Evolutionary conservation across 768 basidiomycete species (phyloP), one percentile per base, ranked within the genome.

Genomic region (Epithele typhae): DNA sequence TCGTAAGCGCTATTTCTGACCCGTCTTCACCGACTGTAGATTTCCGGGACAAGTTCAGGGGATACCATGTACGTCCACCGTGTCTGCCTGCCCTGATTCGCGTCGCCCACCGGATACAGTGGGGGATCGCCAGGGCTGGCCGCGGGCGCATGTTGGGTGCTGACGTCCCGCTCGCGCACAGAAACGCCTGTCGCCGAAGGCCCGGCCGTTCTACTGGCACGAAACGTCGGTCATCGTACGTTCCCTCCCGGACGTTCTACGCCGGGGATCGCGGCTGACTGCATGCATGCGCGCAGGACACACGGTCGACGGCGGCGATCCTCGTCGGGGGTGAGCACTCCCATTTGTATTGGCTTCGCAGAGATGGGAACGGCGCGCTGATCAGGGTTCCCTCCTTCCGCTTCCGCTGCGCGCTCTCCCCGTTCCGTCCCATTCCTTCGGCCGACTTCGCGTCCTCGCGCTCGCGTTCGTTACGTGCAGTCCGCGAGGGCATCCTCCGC

Each of bases 171-270:
- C 12, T 8, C 23, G 9, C n/a, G 11, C 19, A 46, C 50, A 84
- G 79, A 78, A 72, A 59, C 74, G 74, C 19, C 64, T 75, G 19
- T 85, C 83, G 2, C 79, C 81, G 1, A 63, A 71, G 25, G 65
- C 71, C 22, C 71, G 85, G 4, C 69, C 78, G 1, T 86, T 86
- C 56, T 77, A 82, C 54, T 81, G 77, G 51, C 78, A 87, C 55
- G 78, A 83, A 56, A 86, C 84, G 0, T 82, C 82, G 32, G 84
- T 84, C 4, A 78, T 85, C 37, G 84, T 84, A 57, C 42, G 81
- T 74, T 10, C 23, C 21, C 32, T 43, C 15, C 30, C n/a, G n/a
- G n/a, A n/a, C n/a, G n/a, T n/a, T n/a, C n/a, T n/a, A n/a, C n/a
- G n/a, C n/a, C n/a, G n/a, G 12, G 25, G 30, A 9, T 15, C 9